Base-by-base conservation (phyloP, 441 rosid genomes). In the Melastoma candidum region DNA sequence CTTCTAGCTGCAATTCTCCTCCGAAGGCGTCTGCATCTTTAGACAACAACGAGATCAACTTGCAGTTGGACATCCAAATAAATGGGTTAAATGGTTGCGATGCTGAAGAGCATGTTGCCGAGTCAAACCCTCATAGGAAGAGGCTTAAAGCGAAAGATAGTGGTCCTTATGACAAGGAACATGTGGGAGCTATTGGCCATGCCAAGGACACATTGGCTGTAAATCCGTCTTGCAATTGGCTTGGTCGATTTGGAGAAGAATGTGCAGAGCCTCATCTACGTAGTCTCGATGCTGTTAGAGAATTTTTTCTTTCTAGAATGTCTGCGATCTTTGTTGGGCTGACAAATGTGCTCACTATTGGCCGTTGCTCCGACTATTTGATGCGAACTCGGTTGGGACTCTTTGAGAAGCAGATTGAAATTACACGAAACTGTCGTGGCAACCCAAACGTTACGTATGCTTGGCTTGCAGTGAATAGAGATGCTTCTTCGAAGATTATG, bases 401-500 rank as follows among this genome's bases (percentile, higher is more conserved):
- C 66, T 94, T 94, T 63, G 67, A 74, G 69, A 83, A 79, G 71
- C 97, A 85, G 71, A 70, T 78, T 57, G 95, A 87, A 61, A 74
- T 90, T 43, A 82, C 83, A 2, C 64, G 65, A 57, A 74, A 66
- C 57, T 74, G 63, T 51, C 96, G 96, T 10, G 95, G 97, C 27
- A 77, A 79, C 69, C 85, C 96, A 47, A 90, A 87, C 64, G 75
- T 94, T 63, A 69, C 67, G 61, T 79, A 75, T 64, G 96, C 95
- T 36, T 94, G 99, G 99, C 95, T 94, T 75, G 80, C 88, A 73
- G 61, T 80, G 47, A 72, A 89, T 26, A 78, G 73, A 67, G 75
- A 47, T 54, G 71, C 73, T 39, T 50, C 87, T 27, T 58, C 79
- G 27, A 62, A 71, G 1, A 49, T 83, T 7, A 63, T 60, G 77